Evolutionary conservation across 1,139 yeast genomes (phyloP).

Genomic region (Hemisphaericaspora subhashii): DNA sequence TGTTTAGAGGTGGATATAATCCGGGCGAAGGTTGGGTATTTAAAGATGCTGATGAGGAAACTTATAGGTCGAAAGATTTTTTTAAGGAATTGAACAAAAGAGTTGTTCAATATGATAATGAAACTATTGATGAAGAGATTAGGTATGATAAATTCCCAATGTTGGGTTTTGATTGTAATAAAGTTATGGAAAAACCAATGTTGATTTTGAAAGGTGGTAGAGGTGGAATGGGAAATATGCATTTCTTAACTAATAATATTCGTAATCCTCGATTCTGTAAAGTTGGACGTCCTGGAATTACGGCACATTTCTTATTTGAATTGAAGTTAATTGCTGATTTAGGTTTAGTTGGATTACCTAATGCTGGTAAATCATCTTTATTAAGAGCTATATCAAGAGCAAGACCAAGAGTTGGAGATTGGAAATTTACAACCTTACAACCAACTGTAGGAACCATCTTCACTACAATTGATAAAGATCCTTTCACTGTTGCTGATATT

Average conservation of each 20-base stretch:
- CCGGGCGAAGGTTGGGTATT: constrained; percentile 89
- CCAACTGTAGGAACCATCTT: constrained; percentile 90
- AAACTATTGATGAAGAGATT: constrained; percentile 60
- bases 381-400: constrained; percentile 89
- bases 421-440: constrained; percentile 93
- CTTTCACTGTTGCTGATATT: constrained; percentile 94
- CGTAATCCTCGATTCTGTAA: constrained; percentile 90
- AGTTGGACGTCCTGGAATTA: constrained; percentile 69
- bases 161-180: constrained; percentile 71
- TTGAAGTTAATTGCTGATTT: constrained; percentile 86
- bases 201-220: constrained; percentile 77
- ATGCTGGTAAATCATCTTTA: constrained; percentile 93
- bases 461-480: constrained; percentile 62
- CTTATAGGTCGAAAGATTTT: constrained; percentile 62
- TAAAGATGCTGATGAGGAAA: constrained; percentile 70
- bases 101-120: constrained; percentile 65
- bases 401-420: constrained; percentile 88
- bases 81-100: constrained; percentile 62
- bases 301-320: constrained; percentile 72
- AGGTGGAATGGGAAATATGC: constrained; percentile 97
- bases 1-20: constrained; percentile 52
- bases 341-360: constrained; percentile 92
- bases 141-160: constrained; percentile 71
- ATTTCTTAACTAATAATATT: constrained; percentile 77
- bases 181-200: constrained; percentile 67